phyloP scores from a whole-genome alignment of 2,329 filamentous ascomycete species.

The Nothomitra cinnamomea region DNA sequence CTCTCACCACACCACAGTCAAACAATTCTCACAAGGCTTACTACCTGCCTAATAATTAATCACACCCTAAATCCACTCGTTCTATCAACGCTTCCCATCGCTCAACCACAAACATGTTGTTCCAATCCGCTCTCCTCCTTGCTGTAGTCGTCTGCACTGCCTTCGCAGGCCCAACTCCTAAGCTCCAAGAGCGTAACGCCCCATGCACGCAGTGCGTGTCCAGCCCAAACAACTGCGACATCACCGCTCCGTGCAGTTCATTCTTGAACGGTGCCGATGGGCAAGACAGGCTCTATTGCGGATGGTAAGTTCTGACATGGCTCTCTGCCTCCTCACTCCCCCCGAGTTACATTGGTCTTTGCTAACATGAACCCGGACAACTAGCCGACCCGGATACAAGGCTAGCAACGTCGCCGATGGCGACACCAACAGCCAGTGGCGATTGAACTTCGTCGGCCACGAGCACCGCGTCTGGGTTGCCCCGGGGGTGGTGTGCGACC shows the following conservation, averaged over 20 bases:
- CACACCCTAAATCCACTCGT: too few species aligned
- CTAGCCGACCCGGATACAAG: constrained; percentile 1
- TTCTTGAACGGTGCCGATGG: not conserved
- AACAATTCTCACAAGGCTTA: too few species aligned
- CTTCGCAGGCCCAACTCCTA: too few species aligned
- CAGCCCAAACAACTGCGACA: constrained; percentile 1
- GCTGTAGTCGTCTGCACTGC: too few species aligned
- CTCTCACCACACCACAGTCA: too few species aligned
- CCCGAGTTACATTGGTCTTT: too few species aligned
- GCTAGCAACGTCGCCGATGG: not conserved
- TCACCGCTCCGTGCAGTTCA: constrained; percentile 1
- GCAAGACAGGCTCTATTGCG: not conserved
- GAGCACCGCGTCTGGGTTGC: constrained; percentile 6
- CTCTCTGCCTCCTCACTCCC: not conserved
- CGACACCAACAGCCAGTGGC: not conserved
- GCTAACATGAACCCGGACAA: too few species aligned
- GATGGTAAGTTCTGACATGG: not conserved
- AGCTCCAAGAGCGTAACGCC: too few species aligned
- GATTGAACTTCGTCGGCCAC: not conserved
- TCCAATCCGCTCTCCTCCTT: too few species aligned
- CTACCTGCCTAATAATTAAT: too few species aligned
- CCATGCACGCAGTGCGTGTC: not conserved
- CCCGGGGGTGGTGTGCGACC: constrained; percentile 2
- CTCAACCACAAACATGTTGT: too few species aligned
- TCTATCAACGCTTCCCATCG: too few species aligned